A percentile compares a stretch with the other conserved stretches of the same genome.
Conservation (phyloP, 306 rosid species). For the Arachis hypogaea region DNA sequence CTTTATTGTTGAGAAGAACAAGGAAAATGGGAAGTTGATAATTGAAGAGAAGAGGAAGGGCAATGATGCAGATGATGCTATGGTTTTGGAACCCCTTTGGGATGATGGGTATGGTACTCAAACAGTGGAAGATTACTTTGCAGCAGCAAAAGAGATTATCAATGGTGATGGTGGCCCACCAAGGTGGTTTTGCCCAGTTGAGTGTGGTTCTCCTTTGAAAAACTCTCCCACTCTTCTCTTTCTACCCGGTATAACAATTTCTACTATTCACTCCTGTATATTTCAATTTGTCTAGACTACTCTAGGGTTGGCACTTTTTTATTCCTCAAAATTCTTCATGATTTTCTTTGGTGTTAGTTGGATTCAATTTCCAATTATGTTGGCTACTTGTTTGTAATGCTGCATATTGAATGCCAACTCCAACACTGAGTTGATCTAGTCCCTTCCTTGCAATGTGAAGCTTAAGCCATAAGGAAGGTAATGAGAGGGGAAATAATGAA, state of each 20-base stretch:
- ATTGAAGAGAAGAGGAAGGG: conserved; percentile 23
- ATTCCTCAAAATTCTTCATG: background rate
- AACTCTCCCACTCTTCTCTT: conserved; percentile 72
- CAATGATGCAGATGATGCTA: background rate
- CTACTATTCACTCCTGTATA: background rate
- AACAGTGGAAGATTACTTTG: conserved; percentile 75
- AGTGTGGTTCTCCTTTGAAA: conserved; percentile 53
- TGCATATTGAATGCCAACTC: conserved; percentile 2
- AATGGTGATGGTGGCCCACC: conserved; percentile 80
- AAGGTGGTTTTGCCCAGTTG: conserved; percentile 86
- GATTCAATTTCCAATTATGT: background rate
- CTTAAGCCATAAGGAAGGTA: too few species aligned
- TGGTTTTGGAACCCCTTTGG: conserved; percentile 55
- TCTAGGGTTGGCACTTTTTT: too few species aligned
- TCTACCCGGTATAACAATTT: conserved; percentile 62
- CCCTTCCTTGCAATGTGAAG: too few species aligned
- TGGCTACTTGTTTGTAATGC: background rate
- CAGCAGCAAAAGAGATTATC: conserved; percentile 54
- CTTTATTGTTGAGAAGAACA: conserved; percentile 37
- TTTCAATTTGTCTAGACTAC: too few species aligned
- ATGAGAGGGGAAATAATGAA: too few species aligned
- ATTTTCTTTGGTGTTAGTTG: background rate
- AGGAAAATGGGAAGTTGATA: conserved; percentile 37
- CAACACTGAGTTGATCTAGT: too few species aligned
- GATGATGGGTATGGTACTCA: conserved; percentile 83